Evolutionary conservation across 108 stramenopile species (phyloP).

Genomic region (Skeletonema marinoi): DNA sequence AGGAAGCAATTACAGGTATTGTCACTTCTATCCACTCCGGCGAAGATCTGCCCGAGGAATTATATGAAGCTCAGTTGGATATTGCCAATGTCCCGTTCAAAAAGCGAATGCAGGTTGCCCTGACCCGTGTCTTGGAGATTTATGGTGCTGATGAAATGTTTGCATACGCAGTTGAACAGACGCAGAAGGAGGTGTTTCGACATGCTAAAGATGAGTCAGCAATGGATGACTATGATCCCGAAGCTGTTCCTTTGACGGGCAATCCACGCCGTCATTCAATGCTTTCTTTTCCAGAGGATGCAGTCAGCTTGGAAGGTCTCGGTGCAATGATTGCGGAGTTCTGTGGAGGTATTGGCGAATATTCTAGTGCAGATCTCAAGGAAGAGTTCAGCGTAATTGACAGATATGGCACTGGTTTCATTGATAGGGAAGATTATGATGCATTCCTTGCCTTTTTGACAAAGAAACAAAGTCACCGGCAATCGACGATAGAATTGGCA

Average conservation of each 20-base stretch:
- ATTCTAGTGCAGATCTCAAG: neutral
- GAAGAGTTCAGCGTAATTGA: neutral
- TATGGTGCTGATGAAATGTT: slow-evolving; percentile 3
- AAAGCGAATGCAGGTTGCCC: neutral
- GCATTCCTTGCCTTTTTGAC: neutral
- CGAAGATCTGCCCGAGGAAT: slow-evolving; percentile 7
- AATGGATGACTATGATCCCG: neutral
- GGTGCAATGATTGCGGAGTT: neutral
- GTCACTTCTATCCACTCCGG: neutral
- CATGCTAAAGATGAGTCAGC: neutral
- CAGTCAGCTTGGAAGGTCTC: neutral
- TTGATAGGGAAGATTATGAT: neutral
- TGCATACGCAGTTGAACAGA: slow-evolving; percentile 5
- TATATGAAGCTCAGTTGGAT: neutral
- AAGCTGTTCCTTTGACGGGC: too few relatives aligned
- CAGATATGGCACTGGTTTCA: neutral
- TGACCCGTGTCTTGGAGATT: neutral
- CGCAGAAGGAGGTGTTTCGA: neutral
- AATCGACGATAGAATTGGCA: neutral
- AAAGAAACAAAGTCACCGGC: neutral
- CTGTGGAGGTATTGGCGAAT: neutral
- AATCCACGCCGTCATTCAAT: too few relatives aligned
- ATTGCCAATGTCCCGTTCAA: neutral
- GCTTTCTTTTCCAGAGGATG: neutral
- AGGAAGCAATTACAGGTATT: slow-evolving; percentile 1